Base-by-base conservation (phyloP, 164 flowering plant genomes). In the Hamamelis virginiana region DNA sequence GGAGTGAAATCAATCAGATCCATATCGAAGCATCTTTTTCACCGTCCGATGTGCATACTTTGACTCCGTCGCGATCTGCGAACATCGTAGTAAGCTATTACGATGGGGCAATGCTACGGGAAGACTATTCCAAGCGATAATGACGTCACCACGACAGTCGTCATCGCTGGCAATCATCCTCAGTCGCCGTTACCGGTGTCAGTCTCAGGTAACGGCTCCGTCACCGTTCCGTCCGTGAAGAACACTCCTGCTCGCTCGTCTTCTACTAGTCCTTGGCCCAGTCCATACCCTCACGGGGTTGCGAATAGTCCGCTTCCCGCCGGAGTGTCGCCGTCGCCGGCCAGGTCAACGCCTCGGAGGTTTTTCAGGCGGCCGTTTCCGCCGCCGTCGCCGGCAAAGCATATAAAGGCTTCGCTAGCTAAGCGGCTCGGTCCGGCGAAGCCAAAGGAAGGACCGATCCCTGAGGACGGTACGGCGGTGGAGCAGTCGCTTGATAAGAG, bases 301-400 rank as follows among this genome's bases (percentile, higher is more conserved):
- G 27, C 75, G 1, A 75, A 80, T 8, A 89, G 94, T 53, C 97
- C 97, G 1, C 75, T 92, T 38, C 95, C 98, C 0, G 81, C 61
- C 0, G 98, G 97, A 26, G 93, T 91, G 3, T 79, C 97, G 41
- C 94, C 89, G 28, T 85, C 89, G 0, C 87, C 89, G 65, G 90
- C 84, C 13, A 73, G 89, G 81, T 77, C 92, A 28, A 83, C 98
- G 13, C 94, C 97, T 11, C 68, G 84, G 72, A 80, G 94, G 71
- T 90, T 91, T 64, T 95, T 95, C 69, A 72, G 79, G 33, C 72
- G 90, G 69, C 97, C 97, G 50, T 90, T 92, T 52, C 97, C 98
- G 18, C 99, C 99, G 58, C 98, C 98, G 22, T 92, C 98, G 0
- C 99, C 99, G 44, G 99, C 98, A 21, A 96, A 93, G 85, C 99